These are phyloP conservation scores for Cronartium ribicola DNA, from an alignment of 1,284 basidiomycete species.

Conservation along the genomic window DNA sequence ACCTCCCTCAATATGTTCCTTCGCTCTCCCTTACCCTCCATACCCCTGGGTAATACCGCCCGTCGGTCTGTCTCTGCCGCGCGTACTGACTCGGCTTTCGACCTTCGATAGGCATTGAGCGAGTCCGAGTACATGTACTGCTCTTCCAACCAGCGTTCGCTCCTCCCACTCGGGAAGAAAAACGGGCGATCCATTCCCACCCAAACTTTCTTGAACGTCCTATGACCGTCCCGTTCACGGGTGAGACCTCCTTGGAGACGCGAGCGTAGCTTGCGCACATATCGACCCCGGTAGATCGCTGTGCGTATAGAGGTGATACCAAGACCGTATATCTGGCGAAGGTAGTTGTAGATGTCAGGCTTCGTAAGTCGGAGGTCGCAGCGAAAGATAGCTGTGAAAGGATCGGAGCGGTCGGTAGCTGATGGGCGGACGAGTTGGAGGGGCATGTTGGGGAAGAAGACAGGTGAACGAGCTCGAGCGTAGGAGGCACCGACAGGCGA, in stretches of 20 bases:
- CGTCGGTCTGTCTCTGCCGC: conserved; percentile 2
- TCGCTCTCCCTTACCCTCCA: conserved; percentile 18
- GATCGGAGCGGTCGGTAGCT: conserved; percentile 46
- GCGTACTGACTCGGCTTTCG: background rate
- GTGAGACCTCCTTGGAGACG: conserved; percentile 4
- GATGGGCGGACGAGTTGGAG: conserved; percentile 48
- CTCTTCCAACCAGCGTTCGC: conserved; percentile 8
- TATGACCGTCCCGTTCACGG: conserved; percentile 1
- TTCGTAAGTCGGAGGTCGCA: conserved; percentile 49
- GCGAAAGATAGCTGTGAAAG: conserved; percentile 50
- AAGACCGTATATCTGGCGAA: conserved; percentile 49
- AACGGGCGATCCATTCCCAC: conserved; percentile 24
- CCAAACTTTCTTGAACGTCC: conserved; percentile 38
- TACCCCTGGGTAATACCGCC: conserved; percentile 10
- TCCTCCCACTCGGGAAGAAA: conserved; percentile 9
- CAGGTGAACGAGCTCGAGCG: conserved; percentile 14
- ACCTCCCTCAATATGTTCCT: conserved; percentile 12
- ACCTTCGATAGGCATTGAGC: conserved; percentile 16
- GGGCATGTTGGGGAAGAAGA: conserved; percentile 48
- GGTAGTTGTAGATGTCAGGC: conserved; percentile 49
- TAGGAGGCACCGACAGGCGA: conserved; percentile 15
- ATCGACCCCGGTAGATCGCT: conserved; percentile 48
- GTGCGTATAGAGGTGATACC: conserved; percentile 47
- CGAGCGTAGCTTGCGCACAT: conserved; percentile 45
- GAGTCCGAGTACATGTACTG: conserved; percentile 23